These are phyloP conservation scores for Thuja plicata DNA, from an alignment of 83 land plant genomes.

Conservation along the genomic window DNA sequence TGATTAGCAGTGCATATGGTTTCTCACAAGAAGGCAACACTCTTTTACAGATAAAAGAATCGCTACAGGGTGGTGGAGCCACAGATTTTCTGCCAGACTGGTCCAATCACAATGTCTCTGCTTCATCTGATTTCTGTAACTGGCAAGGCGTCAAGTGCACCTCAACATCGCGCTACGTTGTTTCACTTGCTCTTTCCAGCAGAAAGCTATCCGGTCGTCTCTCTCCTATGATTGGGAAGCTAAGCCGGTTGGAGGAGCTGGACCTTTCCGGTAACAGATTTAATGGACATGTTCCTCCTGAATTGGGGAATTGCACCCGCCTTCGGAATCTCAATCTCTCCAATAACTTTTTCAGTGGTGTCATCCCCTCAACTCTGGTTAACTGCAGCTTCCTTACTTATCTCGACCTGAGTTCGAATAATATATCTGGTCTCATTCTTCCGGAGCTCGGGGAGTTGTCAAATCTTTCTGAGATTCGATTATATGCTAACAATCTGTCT, in stretches of 20 bases:
- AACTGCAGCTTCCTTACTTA: constrained; percentile 23
- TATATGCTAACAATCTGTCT: too few relatives aligned
- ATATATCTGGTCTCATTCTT: constrained; percentile 51
- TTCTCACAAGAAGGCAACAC: too few relatives aligned
- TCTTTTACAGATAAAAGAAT: too few relatives aligned
- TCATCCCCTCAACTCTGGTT: constrained; percentile 27
- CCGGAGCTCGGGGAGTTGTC: too few relatives aligned
- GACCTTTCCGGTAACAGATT: too few relatives aligned
- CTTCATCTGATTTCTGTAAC: neutral
- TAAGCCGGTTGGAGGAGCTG: neutral
- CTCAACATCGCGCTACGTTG: neutral
- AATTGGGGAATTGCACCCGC: too few relatives aligned
- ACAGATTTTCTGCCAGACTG: neutral
- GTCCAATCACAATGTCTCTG: neutral
- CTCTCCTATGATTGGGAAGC: too few relatives aligned
- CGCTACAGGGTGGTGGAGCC: neutral
- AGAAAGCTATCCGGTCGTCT: neutral
- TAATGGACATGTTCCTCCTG: too few relatives aligned
- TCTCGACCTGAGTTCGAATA: constrained; percentile 20
- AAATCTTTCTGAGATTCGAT: too few relatives aligned
- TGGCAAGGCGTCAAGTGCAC: neutral
- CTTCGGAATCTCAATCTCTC: too few relatives aligned
- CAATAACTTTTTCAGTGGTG: too few relatives aligned
- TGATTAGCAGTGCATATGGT: too few relatives aligned
- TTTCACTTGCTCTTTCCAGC: neutral